Conservation (phyloP, 768 basidiomycete species). For the Termitomyces sp. region DNA sequence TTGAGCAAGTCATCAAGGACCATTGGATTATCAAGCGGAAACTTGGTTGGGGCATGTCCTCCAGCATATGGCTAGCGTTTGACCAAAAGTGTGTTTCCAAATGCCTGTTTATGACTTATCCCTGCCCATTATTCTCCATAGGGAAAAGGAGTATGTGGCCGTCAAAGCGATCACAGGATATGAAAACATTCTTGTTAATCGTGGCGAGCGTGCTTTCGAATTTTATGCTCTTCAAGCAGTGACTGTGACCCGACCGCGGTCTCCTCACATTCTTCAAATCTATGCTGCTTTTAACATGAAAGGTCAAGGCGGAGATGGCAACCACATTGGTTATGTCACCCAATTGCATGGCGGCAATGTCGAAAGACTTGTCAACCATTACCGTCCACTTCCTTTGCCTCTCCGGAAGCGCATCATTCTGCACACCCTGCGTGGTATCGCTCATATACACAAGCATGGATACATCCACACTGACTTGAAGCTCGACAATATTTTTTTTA, state of each 20-base stretch:
- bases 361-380: neutral
- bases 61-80: neutral
- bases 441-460: neutral
- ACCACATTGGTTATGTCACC: neutral
- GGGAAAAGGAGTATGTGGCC: neutral
- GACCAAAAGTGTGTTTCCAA: neutral
- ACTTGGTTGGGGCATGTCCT: neutral
- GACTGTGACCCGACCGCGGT: neutral
- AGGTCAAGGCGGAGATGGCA: neutral
- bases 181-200: neutral
- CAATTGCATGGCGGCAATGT: neutral
- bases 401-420: neutral
- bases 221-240: neutral
- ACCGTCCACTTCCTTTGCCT: neutral
- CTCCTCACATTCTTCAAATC: neutral
- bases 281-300: neutral
- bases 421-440: neutral
- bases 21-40: neutral
- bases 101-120: neutral
- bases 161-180: neutral
- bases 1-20: neutral
- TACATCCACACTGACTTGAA: neutral
- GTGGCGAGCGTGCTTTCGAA: slow-evolving; percentile 3
- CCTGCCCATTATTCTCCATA: neutral
- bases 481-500: neutral